Evolutionary conservation across 192 early-diverging fungal genomes (phyloP).

Genomic region (Pilobolus umbonatus): DNA sequence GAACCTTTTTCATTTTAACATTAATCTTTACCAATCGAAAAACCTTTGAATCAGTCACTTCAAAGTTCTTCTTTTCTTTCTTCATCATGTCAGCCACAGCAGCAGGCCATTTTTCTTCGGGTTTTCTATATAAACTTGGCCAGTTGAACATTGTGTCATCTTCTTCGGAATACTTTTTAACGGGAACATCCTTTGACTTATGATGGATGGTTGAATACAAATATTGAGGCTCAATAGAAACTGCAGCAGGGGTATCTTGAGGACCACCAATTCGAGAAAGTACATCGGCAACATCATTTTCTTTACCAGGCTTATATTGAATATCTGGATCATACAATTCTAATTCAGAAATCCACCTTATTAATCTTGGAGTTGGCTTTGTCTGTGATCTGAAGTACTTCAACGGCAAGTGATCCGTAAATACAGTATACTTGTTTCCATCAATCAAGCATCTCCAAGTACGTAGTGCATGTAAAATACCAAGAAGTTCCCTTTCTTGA

Average conservation of each 20-base stretch:
- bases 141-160: too few species aligned
- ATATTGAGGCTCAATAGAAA: background rate
- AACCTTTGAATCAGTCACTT: background rate
- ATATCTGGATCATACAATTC: constrained; percentile 15
- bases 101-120: background rate
- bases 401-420: constrained; percentile 6
- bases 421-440: background rate
- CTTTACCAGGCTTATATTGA: constrained; percentile 10
- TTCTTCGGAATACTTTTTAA: background rate
- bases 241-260: background rate
- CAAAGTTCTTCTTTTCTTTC: background rate
- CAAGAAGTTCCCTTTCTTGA: constrained; percentile 9
- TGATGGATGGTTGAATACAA: background rate
- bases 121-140: background rate
- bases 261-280: background rate
- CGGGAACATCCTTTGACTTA: background rate
- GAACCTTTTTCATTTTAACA: background rate
- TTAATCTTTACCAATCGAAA: background rate
- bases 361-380: background rate
- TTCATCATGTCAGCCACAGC: background rate
- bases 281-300: constrained; percentile 2
- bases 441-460: constrained; percentile 14
- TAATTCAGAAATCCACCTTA: constrained; percentile 5
- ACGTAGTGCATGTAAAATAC: constrained; percentile 3
- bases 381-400: constrained; percentile 3